Evolutionary conservation across 805 yeast species (phyloP), one percentile per base, ranked within the genome.

Genomic region (Grigorovia jiainica): DNA sequence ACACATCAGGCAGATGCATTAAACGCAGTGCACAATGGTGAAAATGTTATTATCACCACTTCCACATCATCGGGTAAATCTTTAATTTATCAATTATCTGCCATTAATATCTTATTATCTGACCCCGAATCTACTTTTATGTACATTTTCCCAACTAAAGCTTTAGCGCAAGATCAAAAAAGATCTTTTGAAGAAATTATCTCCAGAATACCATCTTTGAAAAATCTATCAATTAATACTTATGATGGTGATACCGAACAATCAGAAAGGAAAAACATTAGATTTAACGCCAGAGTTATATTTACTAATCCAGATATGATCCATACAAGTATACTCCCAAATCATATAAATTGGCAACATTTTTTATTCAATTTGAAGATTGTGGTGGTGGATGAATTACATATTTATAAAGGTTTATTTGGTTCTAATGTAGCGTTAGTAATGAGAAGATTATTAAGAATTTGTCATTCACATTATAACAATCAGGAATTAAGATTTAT

Each of bases 21-120:
- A 2, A 71, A 79, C 42, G 71, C 79, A 0, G 61, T 83, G 18
- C 60, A 75, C 38, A 51, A 63, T 0, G 77, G 78, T 0, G 67
- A 74, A 38, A 79, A 89, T 60, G 87, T 87, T 4, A 84, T 92
- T 34, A 79, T 89, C 2, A 80, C 95, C n/a, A 92, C 98, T 0
- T 78, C 97, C 0, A 92, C 99, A 0, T 87, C 97, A 0, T 87
- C 97, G 0, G 99, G 99, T 38, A 92, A 92, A 54, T 89, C 97
- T 0, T 66, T 92, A 46, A 84, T 92, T 23, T 92, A 89, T 54
- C 98, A 92, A 60, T 62, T 87, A 2, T 95, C 97, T 0, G 84
- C 90, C 2, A 57, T 89, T 8, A 63, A 68, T 39, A 52, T 64
- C 39, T 62, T 71, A 40, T 68, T 73, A 35, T 52, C 56, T 8